A percentile compares a stretch with the other conserved stretches of the same genome.
These are phyloP conservation scores for Pythium chondricola DNA, from an alignment of 352 stramenopile species.

Conservation along the genomic window DNA sequence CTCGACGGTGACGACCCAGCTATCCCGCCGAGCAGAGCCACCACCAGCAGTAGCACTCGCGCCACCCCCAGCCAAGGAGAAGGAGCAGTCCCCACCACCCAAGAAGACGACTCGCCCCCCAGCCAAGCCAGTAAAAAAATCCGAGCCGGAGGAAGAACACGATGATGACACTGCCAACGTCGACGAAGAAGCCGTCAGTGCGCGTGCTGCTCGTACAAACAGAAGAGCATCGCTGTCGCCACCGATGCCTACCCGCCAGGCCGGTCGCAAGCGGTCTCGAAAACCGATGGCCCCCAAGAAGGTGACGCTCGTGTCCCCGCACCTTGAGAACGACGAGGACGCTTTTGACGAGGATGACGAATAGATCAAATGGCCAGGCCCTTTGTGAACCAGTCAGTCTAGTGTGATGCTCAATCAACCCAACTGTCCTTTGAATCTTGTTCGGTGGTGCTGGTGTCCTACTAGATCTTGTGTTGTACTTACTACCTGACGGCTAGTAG, in stretches of 20 bases:
- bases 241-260: not conserved
- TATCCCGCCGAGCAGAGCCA: not conserved
- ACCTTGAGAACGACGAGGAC: not conserved
- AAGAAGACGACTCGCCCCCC: not conserved
- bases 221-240: slow-evolving; percentile 2
- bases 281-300: slow-evolving; percentile 11
- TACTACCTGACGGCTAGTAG: too few relatives aligned
- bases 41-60: too few relatives aligned
- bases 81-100: not conserved
- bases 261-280: slow-evolving; percentile 12
- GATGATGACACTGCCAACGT: not conserved
- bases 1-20: not conserved
- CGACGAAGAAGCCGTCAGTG: not conserved
- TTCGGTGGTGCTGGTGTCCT: too few relatives aligned
- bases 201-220: not conserved
- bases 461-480: too few relatives aligned
- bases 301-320: not conserved
- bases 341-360: slow-evolving; percentile 3
- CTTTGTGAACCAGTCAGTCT: too few relatives aligned
- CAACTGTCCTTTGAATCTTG: too few relatives aligned
- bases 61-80: not conserved
- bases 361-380: too few relatives aligned
- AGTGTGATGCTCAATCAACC: too few relatives aligned
- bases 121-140: not conserved
- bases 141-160: not conserved